Conservation (phyloP, 169 alveolate genomes). For the Cryptosporidium ubiquitum region DNA sequence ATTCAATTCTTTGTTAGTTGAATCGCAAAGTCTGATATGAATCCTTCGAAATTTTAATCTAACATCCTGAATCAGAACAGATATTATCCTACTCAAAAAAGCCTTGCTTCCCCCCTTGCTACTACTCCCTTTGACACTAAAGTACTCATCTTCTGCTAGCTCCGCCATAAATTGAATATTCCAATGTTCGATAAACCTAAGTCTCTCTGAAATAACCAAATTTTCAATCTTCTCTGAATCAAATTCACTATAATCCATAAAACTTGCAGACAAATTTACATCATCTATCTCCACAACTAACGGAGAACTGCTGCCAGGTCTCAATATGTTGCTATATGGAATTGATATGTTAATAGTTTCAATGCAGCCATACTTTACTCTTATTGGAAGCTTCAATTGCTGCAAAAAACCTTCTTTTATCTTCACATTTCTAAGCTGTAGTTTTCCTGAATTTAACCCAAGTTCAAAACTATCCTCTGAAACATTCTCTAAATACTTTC, state of each 20-base stretch:
- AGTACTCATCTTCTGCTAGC: constrained; percentile 66
- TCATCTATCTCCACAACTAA: constrained; percentile 69
- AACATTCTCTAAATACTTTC: constrained; percentile 71
- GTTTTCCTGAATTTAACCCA: constrained; percentile 58
- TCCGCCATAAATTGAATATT: constrained; percentile 52
- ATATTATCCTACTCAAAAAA: constrained; percentile 54
- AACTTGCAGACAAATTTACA: constrained; percentile 25
- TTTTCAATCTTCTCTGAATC: constrained; percentile 30
- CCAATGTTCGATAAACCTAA: constrained; percentile 67
- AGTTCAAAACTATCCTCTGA: constrained; percentile 72
- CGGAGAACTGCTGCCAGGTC: constrained; percentile 58
- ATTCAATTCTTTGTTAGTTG: not conserved
- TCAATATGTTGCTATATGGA: constrained; percentile 62
- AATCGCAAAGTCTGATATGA: constrained; percentile 46
- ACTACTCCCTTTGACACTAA: constrained; percentile 16
- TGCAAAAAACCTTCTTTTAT: constrained; percentile 47
- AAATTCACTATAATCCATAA: constrained; percentile 26
- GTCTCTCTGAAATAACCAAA: constrained; percentile 37
- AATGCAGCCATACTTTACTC: constrained; percentile 30
- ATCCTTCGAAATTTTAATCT: constrained; percentile 50
- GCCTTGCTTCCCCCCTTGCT: constrained; percentile 17
- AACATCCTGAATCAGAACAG: constrained; percentile 61
- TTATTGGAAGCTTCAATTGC: constrained; percentile 51
- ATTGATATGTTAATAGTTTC: constrained; percentile 64
- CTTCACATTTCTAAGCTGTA: constrained; percentile 52